Evolutionary conservation across 441 rosid genomes (phyloP), one percentile per base, ranked within the genome.

Genomic region (Metrosideros polymorpha): DNA sequence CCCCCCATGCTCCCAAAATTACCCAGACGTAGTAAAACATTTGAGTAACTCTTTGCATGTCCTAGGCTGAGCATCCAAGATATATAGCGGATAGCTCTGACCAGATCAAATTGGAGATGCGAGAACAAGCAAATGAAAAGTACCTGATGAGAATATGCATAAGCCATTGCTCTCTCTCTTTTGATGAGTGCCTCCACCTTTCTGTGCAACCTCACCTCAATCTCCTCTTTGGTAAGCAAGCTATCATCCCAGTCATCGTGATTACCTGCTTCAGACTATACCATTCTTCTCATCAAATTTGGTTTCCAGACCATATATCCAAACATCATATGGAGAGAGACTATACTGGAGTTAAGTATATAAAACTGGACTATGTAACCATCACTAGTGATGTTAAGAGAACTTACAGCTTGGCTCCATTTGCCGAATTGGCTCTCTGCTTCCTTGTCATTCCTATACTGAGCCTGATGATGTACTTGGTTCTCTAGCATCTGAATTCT

Each of bases 91-190:
- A 85, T 24, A 43, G 35, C 39, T 43, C 55, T 50, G 29, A 85
- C 77, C 53, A 24, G 35, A 47, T 57, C 55, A 10, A 82, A 50
- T 52, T 43, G 56, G 42, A 82, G 84, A 82, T 50, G 56, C 12
- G 12, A 50, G 42, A 82, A 52, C 55, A 32, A 82, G 50, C 4
- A 50, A 52, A 50, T n/a, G 84, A 35, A 55, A 51, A 53, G 27
- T 93, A 96, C 99, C 98, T 96, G 98, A 90, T 92, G 92, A 86
- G 99, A 96, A 85, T 94, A 92, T 51, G 99, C 95, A 91, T 95
- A 98, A 25, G 99, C 94, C 97, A 95, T 94, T 54, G 98, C 94
- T 86, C 99, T 88, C 86, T 98, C 98, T 92, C 98, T 91, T 83
- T 95, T 96, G 92, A 94, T 88, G 85, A 91, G 86, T 2, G 99